phyloP scores from a whole-genome alignment of 2,329 filamentous ascomycete species.

The Trichoderma simmonsii region DNA sequence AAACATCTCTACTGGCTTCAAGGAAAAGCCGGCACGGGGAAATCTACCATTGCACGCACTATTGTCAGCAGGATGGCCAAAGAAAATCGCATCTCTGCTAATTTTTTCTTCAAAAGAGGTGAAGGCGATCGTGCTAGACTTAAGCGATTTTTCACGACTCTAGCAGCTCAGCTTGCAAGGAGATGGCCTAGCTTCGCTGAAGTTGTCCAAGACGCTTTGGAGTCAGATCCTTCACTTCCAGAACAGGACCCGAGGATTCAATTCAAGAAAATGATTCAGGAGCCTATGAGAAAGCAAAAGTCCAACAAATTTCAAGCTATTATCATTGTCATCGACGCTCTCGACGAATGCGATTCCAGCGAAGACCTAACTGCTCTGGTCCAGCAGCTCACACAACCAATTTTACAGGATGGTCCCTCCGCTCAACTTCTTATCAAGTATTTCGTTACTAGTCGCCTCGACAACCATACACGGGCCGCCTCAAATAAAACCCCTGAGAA shows the following conservation, averaged over 20 bases:
- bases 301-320: not conserved
- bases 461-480: constrained; percentile 26
- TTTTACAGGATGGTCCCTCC: not conserved
- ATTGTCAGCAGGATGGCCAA: not conserved
- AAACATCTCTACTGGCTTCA: constrained; percentile 19
- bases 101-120: constrained; percentile 34
- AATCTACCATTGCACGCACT: constrained; percentile 23
- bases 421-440: constrained; percentile 26
- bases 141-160: constrained; percentile 38
- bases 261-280: constrained; percentile 17
- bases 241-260: constrained; percentile 10
- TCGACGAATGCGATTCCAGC: constrained; percentile 29
- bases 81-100: constrained; percentile 26
- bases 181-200: constrained; percentile 26
- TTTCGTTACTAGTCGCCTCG: constrained; percentile 32
- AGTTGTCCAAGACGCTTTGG: not conserved
- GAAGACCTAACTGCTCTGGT: constrained; percentile 32
- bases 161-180: constrained; percentile 35
- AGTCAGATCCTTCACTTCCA: not conserved
- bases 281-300: not conserved
- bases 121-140: constrained; percentile 38
- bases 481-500: constrained; percentile 25
- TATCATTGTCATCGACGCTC: constrained; percentile 35
- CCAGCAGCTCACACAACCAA: not conserved
- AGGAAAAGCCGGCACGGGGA: constrained; percentile 24